Base-by-base conservation (phyloP, 2,329 filamentous ascomycete genomes). In the Ramularia collo-cygni region DNA sequence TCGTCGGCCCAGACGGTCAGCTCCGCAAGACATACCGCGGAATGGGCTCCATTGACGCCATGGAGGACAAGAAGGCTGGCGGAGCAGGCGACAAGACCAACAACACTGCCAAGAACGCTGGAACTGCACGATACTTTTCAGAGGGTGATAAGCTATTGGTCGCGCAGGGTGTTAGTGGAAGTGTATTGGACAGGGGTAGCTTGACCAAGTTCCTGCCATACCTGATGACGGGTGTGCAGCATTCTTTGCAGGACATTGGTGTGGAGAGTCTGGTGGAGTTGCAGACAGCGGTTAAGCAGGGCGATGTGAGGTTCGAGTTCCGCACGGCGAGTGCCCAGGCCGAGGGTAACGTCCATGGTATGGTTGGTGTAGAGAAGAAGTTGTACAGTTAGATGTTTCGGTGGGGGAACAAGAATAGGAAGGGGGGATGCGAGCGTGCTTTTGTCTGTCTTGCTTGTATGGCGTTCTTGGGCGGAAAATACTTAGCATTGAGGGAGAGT, bases 301-400 rank as follows among this genome's bases (percentile, higher is more conserved):
- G 89, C 46, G 77, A 70, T 35, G 81, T 95, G 40, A 80, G 92
- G 58, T 98, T 98, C 63, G 92, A 98, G 74, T 75, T 96, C 59
- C 77, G 92, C 57, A 96, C 88, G 46, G 84, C 88, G 44, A 95
- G 88, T 66, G 92, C 92, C 36, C 88, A 95, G 76, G 76, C 93
- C 44, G 92, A 98, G 74, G 92, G 92, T 51, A 92, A 90, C 62
- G 89, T 98, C 47, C 93, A 96, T 71, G 79, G 79, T 44, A 88
- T 98, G 76, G 88, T 96, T 73, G 90, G 86, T 64, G 96, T 94
- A 64, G 92, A 96, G 75, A 98, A 98, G 84, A 98, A 96, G 78
- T 83, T 98, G 54, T 98, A 94, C 69, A 87, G 88, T 58, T 95
- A 55, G 41, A 32, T 13, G 21, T n/a, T n/a, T n/a, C n/a, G n/a